Evolutionary conservation across 768 basidiomycete species (phyloP).

Genomic region (Pleurotus salmoneostramineus): DNA sequence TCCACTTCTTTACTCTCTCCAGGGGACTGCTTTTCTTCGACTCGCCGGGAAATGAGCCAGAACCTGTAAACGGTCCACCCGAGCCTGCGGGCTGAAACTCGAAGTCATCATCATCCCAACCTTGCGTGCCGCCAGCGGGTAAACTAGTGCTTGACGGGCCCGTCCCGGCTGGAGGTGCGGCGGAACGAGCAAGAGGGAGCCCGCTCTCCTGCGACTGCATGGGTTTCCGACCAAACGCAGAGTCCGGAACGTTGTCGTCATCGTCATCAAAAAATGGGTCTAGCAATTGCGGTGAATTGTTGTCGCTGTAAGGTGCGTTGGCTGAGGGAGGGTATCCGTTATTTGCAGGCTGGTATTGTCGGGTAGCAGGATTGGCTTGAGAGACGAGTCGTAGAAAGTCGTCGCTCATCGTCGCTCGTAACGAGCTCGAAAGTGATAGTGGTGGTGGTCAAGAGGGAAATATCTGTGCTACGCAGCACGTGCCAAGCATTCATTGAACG

Average conservation of each 20-base stretch:
- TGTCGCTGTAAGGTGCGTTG: slow-evolving; percentile 34
- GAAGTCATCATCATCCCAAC: slow-evolving; percentile 75
- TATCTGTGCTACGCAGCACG: slow-evolving; percentile 4
- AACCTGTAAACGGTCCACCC: slow-evolving; percentile 36
- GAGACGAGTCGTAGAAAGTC: slow-evolving; percentile 75
- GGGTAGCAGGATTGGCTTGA: slow-evolving; percentile 62
- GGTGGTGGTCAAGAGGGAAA: slow-evolving; percentile 5
- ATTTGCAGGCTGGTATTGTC: slow-evolving; percentile 47
- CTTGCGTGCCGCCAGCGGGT: slow-evolving; percentile 42
- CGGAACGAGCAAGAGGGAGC: slow-evolving; percentile 54
- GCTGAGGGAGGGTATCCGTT: slow-evolving; percentile 59
- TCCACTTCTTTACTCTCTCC: slow-evolving; percentile 25
- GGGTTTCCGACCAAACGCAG: slow-evolving; percentile 53
- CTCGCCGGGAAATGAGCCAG: slow-evolving; percentile 34
- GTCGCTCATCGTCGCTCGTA: slow-evolving; percentile 48
- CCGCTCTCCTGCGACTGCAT: slow-evolving; percentile 53
- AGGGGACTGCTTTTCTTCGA: slow-evolving; percentile 14
- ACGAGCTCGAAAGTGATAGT: slow-evolving; percentile 2
- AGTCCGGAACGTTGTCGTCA: slow-evolving; percentile 67
- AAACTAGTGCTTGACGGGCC: slow-evolving; percentile 43
- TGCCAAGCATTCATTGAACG: slow-evolving; percentile 7
- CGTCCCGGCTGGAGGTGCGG: slow-evolving; percentile 59
- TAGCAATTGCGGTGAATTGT: slow-evolving; percentile 46
- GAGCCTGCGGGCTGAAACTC: slow-evolving; percentile 37
- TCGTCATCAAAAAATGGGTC: slow-evolving; percentile 92